Evolutionary conservation across 139 green algal species (phyloP).

Genomic region (Chlorella sp.): DNA sequence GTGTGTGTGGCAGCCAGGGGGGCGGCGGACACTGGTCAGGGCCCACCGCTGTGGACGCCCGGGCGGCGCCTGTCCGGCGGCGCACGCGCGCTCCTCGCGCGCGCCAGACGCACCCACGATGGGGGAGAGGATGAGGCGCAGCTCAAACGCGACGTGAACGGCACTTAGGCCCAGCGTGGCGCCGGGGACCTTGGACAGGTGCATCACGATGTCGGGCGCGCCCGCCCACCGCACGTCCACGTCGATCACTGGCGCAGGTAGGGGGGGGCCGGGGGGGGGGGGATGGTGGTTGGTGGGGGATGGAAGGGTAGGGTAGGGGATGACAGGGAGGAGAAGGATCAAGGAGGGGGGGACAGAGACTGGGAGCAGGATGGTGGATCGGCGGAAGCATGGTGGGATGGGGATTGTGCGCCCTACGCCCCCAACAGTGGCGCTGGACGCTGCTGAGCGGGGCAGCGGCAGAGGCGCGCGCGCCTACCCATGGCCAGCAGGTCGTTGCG

Average conservation of each 20-base stretch:
- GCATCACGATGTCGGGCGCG: conserved; percentile 37
- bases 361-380: neutral
- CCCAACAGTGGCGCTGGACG: too few species aligned
- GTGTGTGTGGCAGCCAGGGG: too few species aligned
- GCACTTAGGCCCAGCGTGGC: conserved; percentile 15
- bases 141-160: conserved; percentile 32
- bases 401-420: neutral
- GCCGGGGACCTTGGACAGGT: conserved; percentile 24
- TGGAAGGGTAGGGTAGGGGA: neutral
- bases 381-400: neutral
- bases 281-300: neutral
- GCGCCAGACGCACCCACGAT: too few species aligned
- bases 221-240: conserved; percentile 44
- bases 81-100: too few species aligned
- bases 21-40: too few species aligned
- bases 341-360: neutral
- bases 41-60: too few species aligned
- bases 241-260: conserved; percentile 30
- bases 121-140: conserved; percentile 37
- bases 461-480: neutral
- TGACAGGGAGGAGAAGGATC: neutral
- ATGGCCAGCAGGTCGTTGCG: conserved; percentile 24
- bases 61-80: too few species aligned
- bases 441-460: neutral
- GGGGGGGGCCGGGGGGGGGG: neutral